These are phyloP conservation scores for Porphyrellus sp. DNA, from an alignment of 1,284 basidiomycete genomes.

Conservation along the genomic window DNA sequence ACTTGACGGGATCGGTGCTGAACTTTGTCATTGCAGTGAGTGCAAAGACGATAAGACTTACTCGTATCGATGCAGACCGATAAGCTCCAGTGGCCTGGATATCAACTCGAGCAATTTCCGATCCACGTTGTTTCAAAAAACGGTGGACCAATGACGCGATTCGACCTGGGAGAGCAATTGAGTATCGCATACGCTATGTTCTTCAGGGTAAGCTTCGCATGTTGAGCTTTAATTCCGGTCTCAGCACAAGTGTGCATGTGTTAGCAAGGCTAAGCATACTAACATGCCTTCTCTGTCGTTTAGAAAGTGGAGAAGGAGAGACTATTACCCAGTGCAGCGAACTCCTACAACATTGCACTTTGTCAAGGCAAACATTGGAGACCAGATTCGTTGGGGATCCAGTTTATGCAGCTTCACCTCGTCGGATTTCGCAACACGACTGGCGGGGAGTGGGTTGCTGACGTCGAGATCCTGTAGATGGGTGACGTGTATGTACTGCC, in stretches of 20 bases:
- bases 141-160: conserved; percentile 3
- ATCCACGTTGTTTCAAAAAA: neutral
- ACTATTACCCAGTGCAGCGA: neutral
- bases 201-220: conserved; percentile 9
- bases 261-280: neutral
- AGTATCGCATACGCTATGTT: neutral
- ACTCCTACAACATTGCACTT: conserved; percentile 16
- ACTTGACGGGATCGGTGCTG: neutral
- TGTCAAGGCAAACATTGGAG: conserved; percentile 3
- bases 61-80: neutral
- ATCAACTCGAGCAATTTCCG: neutral
- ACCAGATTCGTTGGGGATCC: conserved; percentile 13
- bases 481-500: neutral
- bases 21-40: conserved; percentile 12
- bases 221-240: neutral
- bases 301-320: conserved; percentile 8
- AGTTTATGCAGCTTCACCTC: conserved; percentile 14
- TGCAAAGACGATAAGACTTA: neutral
- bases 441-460: conserved; percentile 14
- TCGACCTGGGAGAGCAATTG: conserved; percentile 8
- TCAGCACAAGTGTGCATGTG: neutral
- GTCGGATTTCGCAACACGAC: neutral
- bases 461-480: conserved; percentile 17
- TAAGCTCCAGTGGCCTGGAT: conserved; percentile 19
- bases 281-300: neutral